These are phyloP conservation scores for Aspergillus uvarum DNA, from an alignment of 2,329 filamentous ascomycete genomes.

Conservation along the genomic window DNA sequence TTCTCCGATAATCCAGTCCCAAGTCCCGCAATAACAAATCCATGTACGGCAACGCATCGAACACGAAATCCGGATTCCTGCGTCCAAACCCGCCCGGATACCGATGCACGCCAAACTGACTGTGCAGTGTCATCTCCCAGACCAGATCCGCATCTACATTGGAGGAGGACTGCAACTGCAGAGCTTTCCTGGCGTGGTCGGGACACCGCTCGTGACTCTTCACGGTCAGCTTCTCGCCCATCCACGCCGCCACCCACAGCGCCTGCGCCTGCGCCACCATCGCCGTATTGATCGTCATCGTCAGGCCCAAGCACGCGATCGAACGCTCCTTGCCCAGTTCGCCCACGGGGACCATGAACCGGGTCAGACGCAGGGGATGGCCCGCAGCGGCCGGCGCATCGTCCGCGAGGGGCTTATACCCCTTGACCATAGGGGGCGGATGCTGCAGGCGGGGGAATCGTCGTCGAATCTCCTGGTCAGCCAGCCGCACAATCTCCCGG, in stretches of 20 bases:
- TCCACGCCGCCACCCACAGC: conserved; percentile 66
- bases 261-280: conserved; percentile 51
- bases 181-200: conserved; percentile 6
- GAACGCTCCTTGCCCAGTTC: conserved; percentile 43
- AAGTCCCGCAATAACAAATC: conserved; percentile 68
- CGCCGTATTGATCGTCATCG: conserved; percentile 48
- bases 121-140: conserved; percentile 62
- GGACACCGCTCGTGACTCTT: conserved; percentile 26
- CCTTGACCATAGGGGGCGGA: conserved; percentile 37
- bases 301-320: conserved; percentile 51
- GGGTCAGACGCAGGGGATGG: conserved; percentile 50
- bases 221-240: conserved; percentile 53
- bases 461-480: conserved; percentile 52
- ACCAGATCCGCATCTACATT: conserved; percentile 37
- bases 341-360: conserved; percentile 47
- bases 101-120: conserved; percentile 68
- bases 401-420: conserved; percentile 31
- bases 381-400: conserved; percentile 38
- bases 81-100: conserved; percentile 62
- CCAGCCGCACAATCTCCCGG: conserved; percentile 38
- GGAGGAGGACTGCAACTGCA: neutral
- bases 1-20: conserved; percentile 52
- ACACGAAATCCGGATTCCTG: conserved; percentile 62
- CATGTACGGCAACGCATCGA: conserved; percentile 72
- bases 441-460: conserved; percentile 52